phyloP scores from a whole-genome alignment of 371 early-diverging fungal species.

The Mucor ambiguus region DNA sequence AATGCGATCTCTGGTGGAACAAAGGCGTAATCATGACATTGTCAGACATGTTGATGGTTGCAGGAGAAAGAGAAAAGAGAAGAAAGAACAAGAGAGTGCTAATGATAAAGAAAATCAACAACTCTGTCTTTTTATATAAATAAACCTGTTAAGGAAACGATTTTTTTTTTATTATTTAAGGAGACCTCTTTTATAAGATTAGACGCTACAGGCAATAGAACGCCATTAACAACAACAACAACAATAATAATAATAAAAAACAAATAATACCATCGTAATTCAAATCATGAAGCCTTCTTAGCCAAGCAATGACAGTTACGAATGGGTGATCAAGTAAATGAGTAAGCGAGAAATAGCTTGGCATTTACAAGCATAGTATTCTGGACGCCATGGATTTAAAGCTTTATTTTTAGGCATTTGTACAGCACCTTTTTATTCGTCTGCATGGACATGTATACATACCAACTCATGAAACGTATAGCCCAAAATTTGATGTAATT shows the following conservation, averaged over 20 bases:
- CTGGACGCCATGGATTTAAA: background rate
- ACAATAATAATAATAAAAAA: background rate
- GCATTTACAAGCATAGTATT: background rate
- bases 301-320: background rate
- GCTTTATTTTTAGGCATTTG: background rate
- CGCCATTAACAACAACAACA: conserved; percentile 5
- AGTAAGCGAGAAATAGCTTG: background rate
- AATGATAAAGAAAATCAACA: background rate
- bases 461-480: background rate
- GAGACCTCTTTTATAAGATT: background rate
- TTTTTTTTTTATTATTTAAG: background rate
- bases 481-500: background rate
- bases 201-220: background rate
- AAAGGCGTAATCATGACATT: conserved; percentile 25
- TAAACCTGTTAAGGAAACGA: conserved; percentile 28
- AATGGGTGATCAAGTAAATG: too few species aligned
- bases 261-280: background rate
- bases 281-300: background rate
- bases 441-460: background rate
- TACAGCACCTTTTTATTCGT: background rate
- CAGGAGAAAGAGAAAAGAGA: conserved; percentile 1
- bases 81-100: background rate
- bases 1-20: conserved; percentile 29
- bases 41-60: conserved; percentile 25
- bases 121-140: conserved; percentile 8